Base-by-base conservation (phyloP, 2,329 filamentous ascomycete species). In the Ophioceras dolichostomum region DNA sequence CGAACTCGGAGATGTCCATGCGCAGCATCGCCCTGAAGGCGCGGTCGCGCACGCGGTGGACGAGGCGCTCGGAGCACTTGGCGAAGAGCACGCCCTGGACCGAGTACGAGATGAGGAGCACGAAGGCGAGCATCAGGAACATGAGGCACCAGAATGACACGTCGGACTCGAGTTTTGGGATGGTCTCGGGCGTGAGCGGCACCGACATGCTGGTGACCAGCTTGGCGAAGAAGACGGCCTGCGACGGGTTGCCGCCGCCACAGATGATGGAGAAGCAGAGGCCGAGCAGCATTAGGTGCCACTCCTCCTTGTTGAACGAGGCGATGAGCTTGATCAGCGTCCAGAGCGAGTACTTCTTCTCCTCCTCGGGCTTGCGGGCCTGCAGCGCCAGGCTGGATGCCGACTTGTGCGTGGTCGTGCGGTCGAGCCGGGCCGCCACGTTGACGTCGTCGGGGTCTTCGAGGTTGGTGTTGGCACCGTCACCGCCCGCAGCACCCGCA, bases 1-100 rank as follows among this genome's bases (percentile, higher is more conserved):
- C 91, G 49, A 95, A 98, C 58, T 88, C 96, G 20, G 77, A 67
- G 41, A 96, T 88, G 44, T 96, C 91, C 58, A 96, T 89, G 45
- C 88, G 83, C 36, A 96, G 74, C 64, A 96, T 86, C 18, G 80
- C 70, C 22, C 88, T 73, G 65, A 98, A 95, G 6, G 87, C 83
- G 40, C 68, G 68, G 56, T 91, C 78, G 48, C 91, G 76, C 2
- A 89, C 85, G 16, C 86, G 78, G 53, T 85, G 83, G 38, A 95
- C 73, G 18, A 96, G 71, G 29, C 77, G 72, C 61, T 94, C 85
- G n/a, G 86, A 91, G 61, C 84, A 88, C 50, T 77, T 78, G 14
- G 86, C 88, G 48, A 96, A 88, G 2, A 79, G 65, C 36, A 83
- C 49, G 36, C 86, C 86, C 50, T 89, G 82, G 5, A 62, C 57